Conservation (phyloP, 169 alveolate genomes). For the Neospora caninum region DNA sequence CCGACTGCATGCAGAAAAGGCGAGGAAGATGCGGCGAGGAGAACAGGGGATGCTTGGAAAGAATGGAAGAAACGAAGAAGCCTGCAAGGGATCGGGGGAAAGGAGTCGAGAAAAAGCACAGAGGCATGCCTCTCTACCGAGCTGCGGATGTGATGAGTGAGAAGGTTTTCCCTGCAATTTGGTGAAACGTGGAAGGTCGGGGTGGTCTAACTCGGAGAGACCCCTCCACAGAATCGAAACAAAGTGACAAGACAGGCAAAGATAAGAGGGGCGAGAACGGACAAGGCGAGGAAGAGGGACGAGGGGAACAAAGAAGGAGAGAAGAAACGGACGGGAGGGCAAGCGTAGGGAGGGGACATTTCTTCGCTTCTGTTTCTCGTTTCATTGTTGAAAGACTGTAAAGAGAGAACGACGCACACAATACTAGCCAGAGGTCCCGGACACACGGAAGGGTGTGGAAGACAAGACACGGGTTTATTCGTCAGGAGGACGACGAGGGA, state of each 20-base stretch:
- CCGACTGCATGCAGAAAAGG: not conserved
- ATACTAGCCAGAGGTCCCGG: not conserved
- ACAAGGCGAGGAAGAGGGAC: not conserved
- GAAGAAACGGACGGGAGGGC: not conserved
- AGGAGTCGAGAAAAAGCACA: not conserved
- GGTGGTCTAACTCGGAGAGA: too few relatives aligned
- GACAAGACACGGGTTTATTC: not conserved
- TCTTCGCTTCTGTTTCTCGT: too few relatives aligned
- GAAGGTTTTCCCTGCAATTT: too few relatives aligned
- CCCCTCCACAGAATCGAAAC: too few relatives aligned
- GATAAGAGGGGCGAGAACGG: too few relatives aligned
- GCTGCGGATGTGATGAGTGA: too few relatives aligned
- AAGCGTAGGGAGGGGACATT: not conserved
- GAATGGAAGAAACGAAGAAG: not conserved
- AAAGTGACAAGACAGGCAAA: too few relatives aligned
- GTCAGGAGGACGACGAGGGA: too few relatives aligned
- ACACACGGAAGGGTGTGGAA: not conserved
- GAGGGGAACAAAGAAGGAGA: not conserved
- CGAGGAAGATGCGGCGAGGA: not conserved
- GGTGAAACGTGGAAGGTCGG: too few relatives aligned
- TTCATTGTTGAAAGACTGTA: not conserved
- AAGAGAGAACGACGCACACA: not conserved
- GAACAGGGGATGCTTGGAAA: not conserved
- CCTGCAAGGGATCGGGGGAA: not conserved
- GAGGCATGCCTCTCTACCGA: too few relatives aligned